These are phyloP conservation scores for Beauveria sp. DNA, from an alignment of 2,329 filamentous ascomycete species.

Conservation along the genomic window DNA sequence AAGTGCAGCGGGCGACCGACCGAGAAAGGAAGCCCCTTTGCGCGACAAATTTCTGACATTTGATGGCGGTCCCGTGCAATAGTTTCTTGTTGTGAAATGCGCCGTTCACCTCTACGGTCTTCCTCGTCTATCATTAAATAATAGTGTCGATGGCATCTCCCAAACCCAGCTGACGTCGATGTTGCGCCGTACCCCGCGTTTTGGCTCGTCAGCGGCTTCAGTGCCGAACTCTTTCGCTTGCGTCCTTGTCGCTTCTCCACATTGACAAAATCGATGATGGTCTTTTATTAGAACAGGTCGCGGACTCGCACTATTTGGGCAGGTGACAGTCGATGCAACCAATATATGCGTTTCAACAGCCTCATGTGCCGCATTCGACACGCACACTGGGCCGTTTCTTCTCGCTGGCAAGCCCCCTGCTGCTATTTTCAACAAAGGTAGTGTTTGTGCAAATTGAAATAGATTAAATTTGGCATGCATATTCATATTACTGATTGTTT, in stretches of 20 bases:
- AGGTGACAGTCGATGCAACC: conserved; percentile 6
- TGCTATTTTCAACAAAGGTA: no score
- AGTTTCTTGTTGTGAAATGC: no score
- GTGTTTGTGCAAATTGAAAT: background rate
- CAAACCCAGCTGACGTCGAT: background rate
- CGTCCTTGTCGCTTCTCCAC: background rate
- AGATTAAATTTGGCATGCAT: background rate
- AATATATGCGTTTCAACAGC: background rate
- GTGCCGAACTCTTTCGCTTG: background rate
- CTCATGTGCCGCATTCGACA: background rate
- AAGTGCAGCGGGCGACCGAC: background rate
- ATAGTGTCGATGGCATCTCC: background rate
- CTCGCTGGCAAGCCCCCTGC: background rate
- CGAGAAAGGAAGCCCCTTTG: background rate
- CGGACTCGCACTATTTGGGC: background rate
- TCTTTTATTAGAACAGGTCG: no score
- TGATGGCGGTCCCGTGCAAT: background rate
- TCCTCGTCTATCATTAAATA: no score
- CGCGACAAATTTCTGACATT: background rate
- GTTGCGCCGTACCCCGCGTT: background rate
- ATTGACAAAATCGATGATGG: background rate
- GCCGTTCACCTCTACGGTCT: no score
- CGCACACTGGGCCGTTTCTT: no score
- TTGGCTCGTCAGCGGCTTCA: background rate
- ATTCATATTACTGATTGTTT: background rate